Conservation (phyloP, 2,329 filamentous ascomycete species). For the Cercospora citrullina region DNA sequence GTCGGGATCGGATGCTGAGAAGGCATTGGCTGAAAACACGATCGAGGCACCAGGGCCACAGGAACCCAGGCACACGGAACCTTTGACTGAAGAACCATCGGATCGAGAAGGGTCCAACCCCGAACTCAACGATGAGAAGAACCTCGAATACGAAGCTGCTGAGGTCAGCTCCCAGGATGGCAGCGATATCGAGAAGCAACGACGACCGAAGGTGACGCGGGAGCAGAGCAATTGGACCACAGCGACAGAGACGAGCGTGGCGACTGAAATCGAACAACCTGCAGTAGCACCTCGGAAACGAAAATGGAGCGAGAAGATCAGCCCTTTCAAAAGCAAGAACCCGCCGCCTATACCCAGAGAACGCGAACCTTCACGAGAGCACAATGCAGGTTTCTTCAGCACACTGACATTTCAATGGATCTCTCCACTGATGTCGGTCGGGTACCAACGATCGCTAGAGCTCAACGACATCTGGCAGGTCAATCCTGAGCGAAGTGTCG, state of each 20-base stretch:
- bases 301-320: constrained; percentile 62
- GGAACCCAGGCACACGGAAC: constrained; percentile 39
- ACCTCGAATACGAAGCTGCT: constrained; percentile 34
- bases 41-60: constrained; percentile 22
- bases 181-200: constrained; percentile 28
- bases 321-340: constrained; percentile 51
- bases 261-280: constrained; percentile 26
- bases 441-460: constrained; percentile 82
- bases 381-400: constrained; percentile 73
- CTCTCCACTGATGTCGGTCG: constrained; percentile 77
- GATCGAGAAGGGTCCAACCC: constrained; percentile 41
- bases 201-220: constrained; percentile 24
- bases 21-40: constrained; percentile 22
- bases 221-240: constrained; percentile 39
- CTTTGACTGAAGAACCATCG: constrained; percentile 44
- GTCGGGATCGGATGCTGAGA: constrained; percentile 23
- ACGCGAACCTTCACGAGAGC: constrained; percentile 63
- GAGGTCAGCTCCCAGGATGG: constrained; percentile 29
- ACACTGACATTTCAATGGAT: constrained; percentile 86
- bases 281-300: constrained; percentile 44
- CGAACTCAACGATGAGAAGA: constrained; percentile 38
- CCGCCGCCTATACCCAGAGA: constrained; percentile 58
- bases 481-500: constrained; percentile 75
- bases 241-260: constrained; percentile 37
- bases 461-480: constrained; percentile 84